These are phyloP conservation scores for Boechera stricta DNA, from an alignment of 345 rosid genomes.

Conservation along the genomic window DNA sequence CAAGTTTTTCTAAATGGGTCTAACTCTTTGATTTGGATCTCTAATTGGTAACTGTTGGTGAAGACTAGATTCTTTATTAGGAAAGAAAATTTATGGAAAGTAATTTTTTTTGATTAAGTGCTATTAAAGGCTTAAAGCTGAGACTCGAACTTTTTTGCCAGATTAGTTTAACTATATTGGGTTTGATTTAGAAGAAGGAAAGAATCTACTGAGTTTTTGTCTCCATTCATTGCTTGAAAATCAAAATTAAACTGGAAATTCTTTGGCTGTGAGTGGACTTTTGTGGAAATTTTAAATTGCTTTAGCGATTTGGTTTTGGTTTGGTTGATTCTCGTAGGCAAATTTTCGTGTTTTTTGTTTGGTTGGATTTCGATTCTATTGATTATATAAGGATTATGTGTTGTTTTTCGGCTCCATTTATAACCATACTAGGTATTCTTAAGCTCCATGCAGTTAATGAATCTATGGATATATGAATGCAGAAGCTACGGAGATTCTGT, in stretches of 20 bases:
- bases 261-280: neutral
- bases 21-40: constrained; percentile 34
- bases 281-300: neutral
- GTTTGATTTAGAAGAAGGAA: neutral
- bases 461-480: neutral
- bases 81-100: constrained; percentile 27
- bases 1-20: neutral
- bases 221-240: neutral
- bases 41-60: constrained; percentile 29
- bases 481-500: neutral
- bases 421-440: neutral
- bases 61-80: constrained; percentile 15
- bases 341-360: neutral
- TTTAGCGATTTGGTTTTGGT: constrained; percentile 5
- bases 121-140: neutral
- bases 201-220: neutral
- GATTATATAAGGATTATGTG: too few species aligned
- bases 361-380: neutral
- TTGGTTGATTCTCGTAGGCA: neutral
- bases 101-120: neutral
- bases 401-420: neutral
- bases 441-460: neutral
- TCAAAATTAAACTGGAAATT: neutral
- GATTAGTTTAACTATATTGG: constrained; percentile 5
- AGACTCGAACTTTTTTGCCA: neutral